Conservation (phyloP, 495 filamentous ascomycete species). For the Durotheca rogersii region DNA sequence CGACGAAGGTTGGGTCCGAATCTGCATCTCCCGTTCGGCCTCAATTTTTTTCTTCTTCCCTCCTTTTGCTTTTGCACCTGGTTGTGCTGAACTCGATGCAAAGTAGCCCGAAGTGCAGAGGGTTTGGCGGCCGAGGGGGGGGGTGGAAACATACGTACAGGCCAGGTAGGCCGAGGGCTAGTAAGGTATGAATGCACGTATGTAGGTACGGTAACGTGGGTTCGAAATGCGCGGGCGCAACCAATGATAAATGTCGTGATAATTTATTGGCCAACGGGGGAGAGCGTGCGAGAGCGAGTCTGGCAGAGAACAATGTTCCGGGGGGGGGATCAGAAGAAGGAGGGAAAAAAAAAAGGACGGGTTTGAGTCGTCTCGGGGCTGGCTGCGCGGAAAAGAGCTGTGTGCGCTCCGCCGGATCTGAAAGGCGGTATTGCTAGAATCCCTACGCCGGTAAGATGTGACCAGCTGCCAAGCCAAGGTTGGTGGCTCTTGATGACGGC, state of each 20-base stretch:
- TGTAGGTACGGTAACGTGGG: too few relatives aligned
- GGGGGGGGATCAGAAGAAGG: constrained; percentile 9
- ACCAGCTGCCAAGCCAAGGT: constrained; percentile 16
- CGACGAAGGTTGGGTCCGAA: constrained; percentile 2
- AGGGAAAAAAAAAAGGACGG: constrained; percentile 25
- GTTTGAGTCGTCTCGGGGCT: constrained; percentile 21
- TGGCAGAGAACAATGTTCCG: too few relatives aligned
- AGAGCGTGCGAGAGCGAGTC: too few relatives aligned
- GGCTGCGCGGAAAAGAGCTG: constrained; percentile 16
- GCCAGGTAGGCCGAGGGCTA: not conserved
- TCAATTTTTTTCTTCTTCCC: constrained; percentile 13
- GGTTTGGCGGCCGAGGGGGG: constrained; percentile 2
- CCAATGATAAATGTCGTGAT: constrained; percentile 27
- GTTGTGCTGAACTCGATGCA: constrained; percentile 21
- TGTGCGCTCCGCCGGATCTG: constrained; percentile 18
- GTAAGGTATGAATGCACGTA: constrained; percentile 8
- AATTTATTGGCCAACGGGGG: constrained; percentile 33
- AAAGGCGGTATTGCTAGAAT: constrained; percentile 30
- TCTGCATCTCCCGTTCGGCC: constrained; percentile 19
- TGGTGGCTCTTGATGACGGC: constrained; percentile 26
- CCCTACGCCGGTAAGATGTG: constrained; percentile 29
- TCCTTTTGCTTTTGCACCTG: constrained; percentile 16
- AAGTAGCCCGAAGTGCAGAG: constrained; percentile 26
- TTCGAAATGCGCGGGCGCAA: too few relatives aligned
- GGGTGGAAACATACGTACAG: constrained; percentile 14